These are phyloP conservation scores for Mycena olivaceomarginata DNA, from an alignment of 768 basidiomycete genomes.

Conservation along the genomic window DNA sequence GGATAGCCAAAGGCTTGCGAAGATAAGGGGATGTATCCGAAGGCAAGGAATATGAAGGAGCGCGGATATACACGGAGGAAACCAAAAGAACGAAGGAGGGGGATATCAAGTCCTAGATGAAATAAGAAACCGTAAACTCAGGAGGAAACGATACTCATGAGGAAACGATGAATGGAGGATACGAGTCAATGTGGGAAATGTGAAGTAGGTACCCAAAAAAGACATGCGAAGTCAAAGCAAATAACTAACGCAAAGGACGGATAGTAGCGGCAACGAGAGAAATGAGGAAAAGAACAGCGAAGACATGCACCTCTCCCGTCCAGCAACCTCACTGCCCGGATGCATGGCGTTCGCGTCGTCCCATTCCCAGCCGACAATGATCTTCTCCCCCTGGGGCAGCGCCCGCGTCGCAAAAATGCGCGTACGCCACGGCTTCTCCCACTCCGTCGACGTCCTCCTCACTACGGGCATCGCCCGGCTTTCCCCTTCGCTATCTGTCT, in stretches of 20 bases:
- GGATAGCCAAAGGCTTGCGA: not conserved
- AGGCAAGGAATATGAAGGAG: not conserved
- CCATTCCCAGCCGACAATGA: not conserved
- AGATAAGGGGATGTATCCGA: not conserved
- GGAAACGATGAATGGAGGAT: not conserved
- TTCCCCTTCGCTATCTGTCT: no score
- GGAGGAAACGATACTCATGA: not conserved
- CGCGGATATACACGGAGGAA: not conserved
- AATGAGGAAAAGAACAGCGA: constrained; percentile 8
- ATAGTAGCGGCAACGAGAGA: not conserved
- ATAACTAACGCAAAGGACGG: constrained; percentile 5
- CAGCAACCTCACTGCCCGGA: not conserved
- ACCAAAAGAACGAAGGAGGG: not conserved
- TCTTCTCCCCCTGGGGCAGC: not conserved
- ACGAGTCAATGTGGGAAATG: no score
- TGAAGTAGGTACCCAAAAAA: not conserved
- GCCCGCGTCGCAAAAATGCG: not conserved
- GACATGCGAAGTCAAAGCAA: not conserved
- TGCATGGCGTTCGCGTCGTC: not conserved
- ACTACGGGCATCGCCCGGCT: not conserved
- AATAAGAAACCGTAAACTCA: not conserved
- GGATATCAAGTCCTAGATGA: no score
- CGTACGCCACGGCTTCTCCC: not conserved
- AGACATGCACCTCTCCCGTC: not conserved
- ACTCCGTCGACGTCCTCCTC: not conserved